Base-by-base conservation (phyloP, 1,284 basidiomycete genomes). In the Trichosporon coremiiforme region DNA sequence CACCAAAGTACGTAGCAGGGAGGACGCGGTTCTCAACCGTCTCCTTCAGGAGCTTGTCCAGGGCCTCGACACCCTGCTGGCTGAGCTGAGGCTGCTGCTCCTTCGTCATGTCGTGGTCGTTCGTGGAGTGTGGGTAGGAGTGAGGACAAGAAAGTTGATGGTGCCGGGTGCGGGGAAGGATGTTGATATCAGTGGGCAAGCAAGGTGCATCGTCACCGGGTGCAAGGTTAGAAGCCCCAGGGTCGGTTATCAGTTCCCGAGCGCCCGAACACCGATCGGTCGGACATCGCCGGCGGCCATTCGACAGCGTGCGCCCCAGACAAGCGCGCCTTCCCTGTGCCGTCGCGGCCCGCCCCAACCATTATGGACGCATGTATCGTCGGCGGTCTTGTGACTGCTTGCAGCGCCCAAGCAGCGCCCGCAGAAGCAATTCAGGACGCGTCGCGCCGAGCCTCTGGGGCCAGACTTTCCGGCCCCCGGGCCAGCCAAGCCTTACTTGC, bases 1-100 rank as follows among this genome's bases (percentile, higher is more conserved):
- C 76, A 6, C 74, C 77, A 50, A 75, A 73, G 65, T 76, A 78
- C 17, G 77, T 53, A 2, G 76, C 75, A 6, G 80, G 79, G 17
- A 76, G 65, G 15, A 71, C 50, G 45, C 70, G 70, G 13, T 55
- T 45, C 15, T 72, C 57, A 47, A 76, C 73, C n/a, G 71, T 72
- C 41, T 72, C 65, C 33, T 71, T 66, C 20, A 78, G 71, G 9
- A 73, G 66, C 22, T 64, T 64, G 36, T 76, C 73, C 47, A 78
- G 71, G 7, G 70, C 70, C 8, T 62, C 68, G 31, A 71, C 70
- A 38, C 70, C 75, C 20, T 38, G 5, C 10, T 38, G 63, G 22
- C 17, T 25, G 36, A 64, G 57, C 57, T 62, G 29, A 29, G 57
- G 17, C 17, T n/a, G 15, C 31, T 62, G 57, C 57, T 62, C 15